A percentile compares a stretch with the other conserved stretches of the same genome.
Evolutionary conservation across 768 basidiomycete species (phyloP).

Genomic region (Rhodocollybia butyracea): DNA sequence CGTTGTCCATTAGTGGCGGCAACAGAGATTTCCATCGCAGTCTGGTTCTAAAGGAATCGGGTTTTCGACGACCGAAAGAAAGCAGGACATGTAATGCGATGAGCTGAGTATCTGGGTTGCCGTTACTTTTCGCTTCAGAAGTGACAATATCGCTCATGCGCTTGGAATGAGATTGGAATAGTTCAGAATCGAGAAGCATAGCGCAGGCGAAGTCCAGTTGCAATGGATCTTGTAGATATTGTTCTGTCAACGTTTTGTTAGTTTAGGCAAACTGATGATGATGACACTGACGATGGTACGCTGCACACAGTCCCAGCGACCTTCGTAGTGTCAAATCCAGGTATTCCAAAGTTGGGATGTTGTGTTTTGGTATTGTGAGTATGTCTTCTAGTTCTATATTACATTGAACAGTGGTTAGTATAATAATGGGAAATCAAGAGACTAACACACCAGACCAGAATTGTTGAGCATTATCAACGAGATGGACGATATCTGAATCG

Average conservation of each 20-base stretch:
- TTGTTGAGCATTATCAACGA: slow-evolving; percentile 80
- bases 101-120: slow-evolving; percentile 81
- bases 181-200: slow-evolving; percentile 75
- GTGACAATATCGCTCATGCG: slow-evolving; percentile 83
- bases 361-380: slow-evolving; percentile 54
- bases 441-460: slow-evolving; percentile 80
- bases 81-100: slow-evolving; percentile 79
- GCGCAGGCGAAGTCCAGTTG: slow-evolving; percentile 84
- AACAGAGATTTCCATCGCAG: slow-evolving; percentile 82
- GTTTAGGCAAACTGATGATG: neutral
- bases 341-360: slow-evolving; percentile 54
- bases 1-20: slow-evolving; percentile 82
- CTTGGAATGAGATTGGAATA: slow-evolving; percentile 89
- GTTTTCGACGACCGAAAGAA: slow-evolving; percentile 65
- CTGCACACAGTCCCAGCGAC: slow-evolving; percentile 75
- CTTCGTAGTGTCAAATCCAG: slow-evolving; percentile 78
- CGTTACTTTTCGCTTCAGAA: slow-evolving; percentile 71
- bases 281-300: slow-evolving; percentile 81
- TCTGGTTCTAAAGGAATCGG: slow-evolving; percentile 71
- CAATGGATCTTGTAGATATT: slow-evolving; percentile 78
- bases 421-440: slow-evolving; percentile 3
- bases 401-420: neutral
- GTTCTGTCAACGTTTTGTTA: slow-evolving; percentile 42
- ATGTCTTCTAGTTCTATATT: slow-evolving; percentile 83
- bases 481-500: slow-evolving; percentile 75